Base-by-base conservation (phyloP, 768 basidiomycete species). In the Tricholoma matsutake region DNA sequence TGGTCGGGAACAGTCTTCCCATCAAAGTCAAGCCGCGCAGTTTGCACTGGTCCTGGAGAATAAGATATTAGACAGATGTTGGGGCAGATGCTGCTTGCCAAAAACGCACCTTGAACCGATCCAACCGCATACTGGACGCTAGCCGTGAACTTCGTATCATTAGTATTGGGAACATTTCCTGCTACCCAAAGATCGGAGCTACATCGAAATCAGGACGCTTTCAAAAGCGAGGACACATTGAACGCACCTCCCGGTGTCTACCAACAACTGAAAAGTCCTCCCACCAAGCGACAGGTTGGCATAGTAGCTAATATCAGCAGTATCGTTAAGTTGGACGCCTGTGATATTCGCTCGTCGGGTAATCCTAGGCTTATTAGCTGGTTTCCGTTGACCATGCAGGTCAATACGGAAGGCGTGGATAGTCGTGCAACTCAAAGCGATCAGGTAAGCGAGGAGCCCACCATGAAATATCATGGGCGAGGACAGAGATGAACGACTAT, bases 121-220 rank as follows among this genome's bases (percentile, higher is more conserved):
- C 84, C 85, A 14, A 82, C 76, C 14, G 85, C 87, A 73, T 88
- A 89, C 6, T 71, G 66, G 18, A 87, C 78, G 14, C 67, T 67
- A 18, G 77, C 69, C 7, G 72, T 72, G 54, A 67, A 70, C 2
- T 77, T 79, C 37, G 81, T 78, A 25, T 72, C 64, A 16, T 64
- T 74, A 34, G 78, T 78, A 37, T 69, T 69, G 10, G 73, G 71
- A 6, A 86, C 79, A 56, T 60, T 60, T 31, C 79, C 77, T 9
- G 81, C 79, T 5, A 88, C 80, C 81, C 84, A 88, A 7, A 88
- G 71, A 67, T 90, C 88, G 14, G 87, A 87, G 61, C 87, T 89
- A 55, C 54, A 11, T 20, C 13, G 37, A 37, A 31, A 56, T 47
- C 22, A 28, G 14, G 10, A 39, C 4, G 60, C 52, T 58, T 11